phyloP scores from a whole-genome alignment of 1,284 basidiomycete genomes.

The Rugosomyces carneus region DNA sequence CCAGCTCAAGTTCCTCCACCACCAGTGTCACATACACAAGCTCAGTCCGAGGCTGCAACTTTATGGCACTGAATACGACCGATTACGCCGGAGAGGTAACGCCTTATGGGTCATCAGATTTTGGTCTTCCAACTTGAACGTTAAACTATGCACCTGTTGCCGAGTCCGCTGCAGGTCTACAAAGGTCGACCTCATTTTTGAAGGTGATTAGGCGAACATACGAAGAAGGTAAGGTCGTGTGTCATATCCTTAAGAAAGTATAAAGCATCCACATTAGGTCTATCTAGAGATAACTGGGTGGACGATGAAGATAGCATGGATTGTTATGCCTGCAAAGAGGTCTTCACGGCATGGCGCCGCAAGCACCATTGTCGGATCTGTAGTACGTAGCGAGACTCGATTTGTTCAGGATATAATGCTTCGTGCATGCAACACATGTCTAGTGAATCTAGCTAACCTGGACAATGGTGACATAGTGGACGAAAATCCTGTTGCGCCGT shows the following conservation, averaged over 20 bases:
- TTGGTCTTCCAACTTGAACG: conserved; percentile 81
- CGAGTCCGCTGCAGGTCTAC: conserved; percentile 62
- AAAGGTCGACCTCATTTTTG: conserved; percentile 75
- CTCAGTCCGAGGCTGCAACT: conserved; percentile 66
- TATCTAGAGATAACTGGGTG: conserved; percentile 94
- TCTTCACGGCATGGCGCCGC: conserved; percentile 87
- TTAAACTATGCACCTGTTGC: conserved; percentile 78
- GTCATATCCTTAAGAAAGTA: background rate
- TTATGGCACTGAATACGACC: conserved; percentile 58
- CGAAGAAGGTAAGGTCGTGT: conserved; percentile 73
- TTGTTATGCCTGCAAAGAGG: conserved; percentile 89
- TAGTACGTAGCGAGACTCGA: conserved; percentile 71
- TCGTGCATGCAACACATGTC: conserved; percentile 90
- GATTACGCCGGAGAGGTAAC: conserved; percentile 51
- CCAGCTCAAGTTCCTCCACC: conserved; percentile 65
- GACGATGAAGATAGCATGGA: conserved; percentile 95
- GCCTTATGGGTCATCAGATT: conserved; percentile 65
- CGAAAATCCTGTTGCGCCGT: conserved; percentile 68
- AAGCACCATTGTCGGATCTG: conserved; percentile 96
- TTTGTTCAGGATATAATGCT: conserved; percentile 92
- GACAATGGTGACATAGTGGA: conserved; percentile 84
- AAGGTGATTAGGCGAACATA: conserved; percentile 84
- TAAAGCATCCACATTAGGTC: conserved; percentile 38
- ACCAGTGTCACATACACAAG: conserved; percentile 72
- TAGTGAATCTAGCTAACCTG: conserved; percentile 83